Percentiles rank a stretch among this genome's conserved stretches.
These are phyloP conservation scores for Wallacemonas sp. DNA, from an alignment of 208 protist genomes.

Conservation along the genomic window DNA sequence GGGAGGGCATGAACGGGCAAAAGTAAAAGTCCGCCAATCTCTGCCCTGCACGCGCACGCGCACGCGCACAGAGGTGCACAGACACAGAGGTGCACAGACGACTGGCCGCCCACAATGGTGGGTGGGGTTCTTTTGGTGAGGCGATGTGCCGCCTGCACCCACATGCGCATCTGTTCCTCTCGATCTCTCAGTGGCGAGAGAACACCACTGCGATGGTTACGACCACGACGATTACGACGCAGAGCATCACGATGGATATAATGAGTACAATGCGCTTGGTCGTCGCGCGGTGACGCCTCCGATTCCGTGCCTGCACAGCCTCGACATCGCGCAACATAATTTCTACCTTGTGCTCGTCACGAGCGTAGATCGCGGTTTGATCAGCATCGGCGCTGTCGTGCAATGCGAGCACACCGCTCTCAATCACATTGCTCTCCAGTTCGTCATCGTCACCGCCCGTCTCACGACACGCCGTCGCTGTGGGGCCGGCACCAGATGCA, in stretches of 20 bases:
- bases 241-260: slow-evolving; percentile 3
- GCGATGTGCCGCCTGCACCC: no score
- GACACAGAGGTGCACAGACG: no score
- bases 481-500: not conserved
- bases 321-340: not conserved
- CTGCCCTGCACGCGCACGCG: no score
- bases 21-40: no score
- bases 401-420: slow-evolving; percentile 12
- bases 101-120: no score
- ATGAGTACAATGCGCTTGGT: not conserved
- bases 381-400: not conserved
- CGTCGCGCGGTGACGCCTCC: not conserved
- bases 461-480: not conserved
- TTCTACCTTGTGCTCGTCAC: not conserved
- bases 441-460: slow-evolving; percentile 8
- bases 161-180: no score
- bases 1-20: no score
- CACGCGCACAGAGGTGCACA: no score
- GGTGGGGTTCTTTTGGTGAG: no score
- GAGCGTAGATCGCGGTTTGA: not conserved
- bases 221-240: slow-evolving; percentile 15
- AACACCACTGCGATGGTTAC: slow-evolving; percentile 10
- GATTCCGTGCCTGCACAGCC: not conserved
- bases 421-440: slow-evolving; percentile 22
- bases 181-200: slow-evolving; percentile 2